Evolutionary conservation across 805 yeast species (phyloP), one percentile per base, ranked within the genome.

Genomic region (Hanseniaspora pseudoguilliermondii): DNA sequence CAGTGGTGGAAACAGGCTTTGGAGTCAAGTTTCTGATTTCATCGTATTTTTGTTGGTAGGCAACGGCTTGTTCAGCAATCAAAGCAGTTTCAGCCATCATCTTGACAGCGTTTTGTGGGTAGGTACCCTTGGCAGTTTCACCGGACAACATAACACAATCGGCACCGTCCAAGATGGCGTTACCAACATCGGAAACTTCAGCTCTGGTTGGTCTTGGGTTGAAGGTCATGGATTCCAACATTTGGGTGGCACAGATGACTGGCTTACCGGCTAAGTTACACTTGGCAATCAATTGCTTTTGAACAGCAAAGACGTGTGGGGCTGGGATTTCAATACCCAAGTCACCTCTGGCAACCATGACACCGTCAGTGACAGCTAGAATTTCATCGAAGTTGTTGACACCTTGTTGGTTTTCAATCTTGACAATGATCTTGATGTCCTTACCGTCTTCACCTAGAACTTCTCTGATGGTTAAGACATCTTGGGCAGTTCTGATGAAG

Each of bases 191-290:
- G 57, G 95, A 84, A 60, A 93, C 98, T 78, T 93, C 98, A 65
- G 98, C 98, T 79, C 98, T 86, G 72, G 98, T 93, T 75, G 98
- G 98, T 76, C 98, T 86, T 73, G 98, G 98, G 85, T 93, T 93
- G 78, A 85, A 88, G 60, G 97, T 93, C 98, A 93, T 93, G 59
- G 97, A 88, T 78, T 93, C 98, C 73, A 93, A 83, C 98, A 93
- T 93, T 78, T 93, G 98, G 63, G 98, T 93, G 63, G 98, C 98
- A 79, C 98, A 93, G 72, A 93, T 89, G 65, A 89, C 97, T 69
- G 98, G 98, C 83, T 93, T 93, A 73, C 97, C 98, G 64, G 96
- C 97, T 71, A 91, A 78, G 84, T 93, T 95, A 81, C 96, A 93
- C 79, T 93, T 93, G 70, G 98, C 97, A 72, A 93, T 91, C 77